Base-by-base conservation (phyloP, 148 eudicot species). In the Vaccinium myrtillus region DNA sequence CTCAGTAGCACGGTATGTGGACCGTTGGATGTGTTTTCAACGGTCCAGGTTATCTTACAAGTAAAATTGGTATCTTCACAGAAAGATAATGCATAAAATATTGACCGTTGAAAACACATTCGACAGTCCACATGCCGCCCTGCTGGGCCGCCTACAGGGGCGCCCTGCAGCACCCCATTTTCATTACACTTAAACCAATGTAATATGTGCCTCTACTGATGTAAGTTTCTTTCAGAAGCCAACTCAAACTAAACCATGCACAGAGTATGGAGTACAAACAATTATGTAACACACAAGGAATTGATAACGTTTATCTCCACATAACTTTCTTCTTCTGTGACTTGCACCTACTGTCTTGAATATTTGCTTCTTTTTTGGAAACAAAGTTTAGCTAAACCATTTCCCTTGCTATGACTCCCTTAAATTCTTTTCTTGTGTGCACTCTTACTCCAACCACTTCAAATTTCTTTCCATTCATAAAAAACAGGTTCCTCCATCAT, bases 371-470 rank as follows among this genome's bases (percentile, higher is more conserved):
- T 23, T 14, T 65, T 65, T 23, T 65, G 30, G 71, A 65, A 21
- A 61, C 23, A 65, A 61, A 23, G 71, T 65, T 10, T 23, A 61
- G 10, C 32, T 30, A 65, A 65, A 23, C 23, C n/a, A 65, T 23
- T 23, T 23, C 71, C 23, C 27, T 14, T 15, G 16, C 59, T 55
- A 55, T 55, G 59, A 55, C 59, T 55, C 71, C 65, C 14, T 65
- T 65, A 27, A 65, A 65, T 65, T 65, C 71, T 65, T 65, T 65
- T 65, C 71, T 65, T 65, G 71, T 23, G 14, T 23, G 71, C 71
- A 65, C 3, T 65, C 21, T 65, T 23, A 23, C 71, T 23, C 71
- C 71, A 23, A 23, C 71, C 71, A 23, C 71, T 65, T 65, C 71
- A 65, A 23, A 23, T 65, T 65, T 2, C 23, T 23, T 23, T 65